Conservation (phyloP, 2,329 filamentous ascomycete genomes). For the Exophiala mesophila region DNA sequence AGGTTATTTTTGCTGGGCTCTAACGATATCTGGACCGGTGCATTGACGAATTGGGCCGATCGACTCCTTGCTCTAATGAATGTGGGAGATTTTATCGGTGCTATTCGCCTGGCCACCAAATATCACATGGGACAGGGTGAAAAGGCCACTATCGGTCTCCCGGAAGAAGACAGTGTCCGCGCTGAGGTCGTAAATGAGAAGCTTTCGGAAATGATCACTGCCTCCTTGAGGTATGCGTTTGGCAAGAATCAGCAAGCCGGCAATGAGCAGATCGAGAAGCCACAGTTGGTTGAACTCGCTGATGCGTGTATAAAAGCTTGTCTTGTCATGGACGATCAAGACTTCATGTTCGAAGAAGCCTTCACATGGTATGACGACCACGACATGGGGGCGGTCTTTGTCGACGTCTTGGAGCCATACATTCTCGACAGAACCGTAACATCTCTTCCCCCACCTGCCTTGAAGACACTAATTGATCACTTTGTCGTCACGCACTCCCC, state of each 20-base stretch:
- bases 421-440: conserved; percentile 74
- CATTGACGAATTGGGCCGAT: conserved; percentile 95
- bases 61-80: conserved; percentile 91
- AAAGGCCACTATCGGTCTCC: conserved; percentile 87
- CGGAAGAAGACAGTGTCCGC: conserved; percentile 70
- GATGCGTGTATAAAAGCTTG: conserved; percentile 81
- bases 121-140: conserved; percentile 92
- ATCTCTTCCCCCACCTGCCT: conserved; percentile 70
- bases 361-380: conserved; percentile 86
- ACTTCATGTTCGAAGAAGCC: conserved; percentile 85
- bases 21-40: conserved; percentile 85
- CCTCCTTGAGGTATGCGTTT: conserved; percentile 86
- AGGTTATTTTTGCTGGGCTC: conserved; percentile 89
- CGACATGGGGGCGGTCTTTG: conserved; percentile 67
- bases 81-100: conserved; percentile 88
- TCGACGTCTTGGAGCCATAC: conserved; percentile 82
- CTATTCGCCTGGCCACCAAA: conserved; percentile 82
- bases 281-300: conserved; percentile 70
- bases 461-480: conserved; percentile 80
- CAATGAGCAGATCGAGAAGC: conserved; percentile 49
- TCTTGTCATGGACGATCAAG: conserved; percentile 67
- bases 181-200: conserved; percentile 83
- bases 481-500: conserved; percentile 73
- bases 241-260: conserved; percentile 52
- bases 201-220: conserved; percentile 85